These are phyloP conservation scores for Lactarius akahatsu DNA, from an alignment of 768 basidiomycete genomes.

Conservation along the genomic window DNA sequence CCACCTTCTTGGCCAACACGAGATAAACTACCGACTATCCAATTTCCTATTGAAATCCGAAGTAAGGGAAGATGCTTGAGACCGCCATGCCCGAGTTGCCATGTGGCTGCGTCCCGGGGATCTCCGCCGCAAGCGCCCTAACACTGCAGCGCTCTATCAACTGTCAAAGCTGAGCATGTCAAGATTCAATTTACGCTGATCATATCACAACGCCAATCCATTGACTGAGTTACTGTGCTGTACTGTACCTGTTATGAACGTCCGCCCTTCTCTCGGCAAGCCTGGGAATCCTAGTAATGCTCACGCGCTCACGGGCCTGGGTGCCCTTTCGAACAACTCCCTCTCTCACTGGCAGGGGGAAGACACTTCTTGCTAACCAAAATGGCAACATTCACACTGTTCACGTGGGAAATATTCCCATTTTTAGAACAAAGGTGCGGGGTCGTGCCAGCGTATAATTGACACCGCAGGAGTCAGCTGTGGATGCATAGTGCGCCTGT, in stretches of 20 bases:
- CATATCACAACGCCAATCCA: background rate
- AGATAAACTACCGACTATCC: background rate
- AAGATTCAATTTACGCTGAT: background rate
- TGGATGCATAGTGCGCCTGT: background rate
- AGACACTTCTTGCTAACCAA: background rate
- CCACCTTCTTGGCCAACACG: background rate
- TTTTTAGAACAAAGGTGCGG: background rate
- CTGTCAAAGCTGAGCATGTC: background rate
- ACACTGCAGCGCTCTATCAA: background rate
- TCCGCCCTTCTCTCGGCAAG: background rate
- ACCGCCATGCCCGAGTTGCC: background rate
- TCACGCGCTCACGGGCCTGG: background rate
- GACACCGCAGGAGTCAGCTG: background rate
- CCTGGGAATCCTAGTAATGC: background rate
- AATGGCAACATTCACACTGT: background rate
- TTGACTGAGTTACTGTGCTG: background rate
- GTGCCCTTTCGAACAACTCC: background rate
- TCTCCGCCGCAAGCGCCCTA: background rate
- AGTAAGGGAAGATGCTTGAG: background rate
- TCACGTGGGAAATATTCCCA: background rate
- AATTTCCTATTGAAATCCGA: background rate
- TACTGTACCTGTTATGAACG: too few relatives aligned
- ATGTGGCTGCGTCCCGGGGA: background rate
- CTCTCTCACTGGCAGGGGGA: background rate
- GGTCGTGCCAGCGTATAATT: background rate